Evolutionary conservation across 2,329 filamentous ascomycete genomes (phyloP), one percentile per base, ranked within the genome.

Genomic region (Mycosphaerella arachidis): DNA sequence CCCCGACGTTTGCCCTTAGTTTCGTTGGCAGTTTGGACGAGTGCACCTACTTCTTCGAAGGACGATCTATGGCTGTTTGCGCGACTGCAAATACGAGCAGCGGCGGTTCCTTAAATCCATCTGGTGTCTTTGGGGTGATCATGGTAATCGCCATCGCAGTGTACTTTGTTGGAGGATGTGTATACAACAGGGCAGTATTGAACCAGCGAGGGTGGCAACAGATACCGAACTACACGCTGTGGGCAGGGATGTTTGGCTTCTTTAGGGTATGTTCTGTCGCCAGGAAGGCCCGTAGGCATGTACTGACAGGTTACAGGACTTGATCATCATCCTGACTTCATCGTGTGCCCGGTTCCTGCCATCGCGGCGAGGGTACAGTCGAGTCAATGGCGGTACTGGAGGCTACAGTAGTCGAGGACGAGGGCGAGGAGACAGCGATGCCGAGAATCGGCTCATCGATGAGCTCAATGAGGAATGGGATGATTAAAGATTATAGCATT

Each of bases 391-490:
- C 43, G 75, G 78, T 73, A 80, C 67, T 79, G 79, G 69, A 74
- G 81, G 58, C 64, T 87, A 73, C 4, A 73, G 74, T 29, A 76
- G 77, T 37, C 72, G 73, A 40, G 71, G 74, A 33, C 71, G 77
- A 52, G 73, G 75, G 10, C 73, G 78, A 20, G 73, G 75, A 2
- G 73, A 77, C 27, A 77, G 83, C 6, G 93, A 97, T 60, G 92
- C 92, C 57, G 94, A 97, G 77, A 97, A 97, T 75, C 81, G 92
- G 64, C 77, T 97, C 68, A 97, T 99, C 73, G 93, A 97, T 74
- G 91, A 97, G 75, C 81, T 97, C 61, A 94, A 97, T 70, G 93
- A 97, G 74, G 92, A 97, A 73, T 97, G 93, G 93, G 92, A 97
- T 68, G 92, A 96, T 66, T 82, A 59, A 63, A 57, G 33, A 48